Evolutionary conservation across 805 yeast genomes (phyloP).

Genomic region (Candida golubevii): DNA sequence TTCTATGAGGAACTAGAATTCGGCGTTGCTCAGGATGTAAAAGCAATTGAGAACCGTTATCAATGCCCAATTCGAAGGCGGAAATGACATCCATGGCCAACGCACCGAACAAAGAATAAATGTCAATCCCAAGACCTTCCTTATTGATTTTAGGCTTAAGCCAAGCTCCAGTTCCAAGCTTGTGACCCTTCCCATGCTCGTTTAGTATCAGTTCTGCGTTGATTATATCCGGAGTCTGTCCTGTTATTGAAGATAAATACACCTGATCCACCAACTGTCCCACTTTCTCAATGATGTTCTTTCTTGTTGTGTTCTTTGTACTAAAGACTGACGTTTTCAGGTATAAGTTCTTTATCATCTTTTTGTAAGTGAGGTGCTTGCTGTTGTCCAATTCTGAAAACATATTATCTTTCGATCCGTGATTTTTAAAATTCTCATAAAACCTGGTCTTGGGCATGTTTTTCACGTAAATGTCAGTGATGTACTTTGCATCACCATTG

Average conservation of each 20-base stretch:
- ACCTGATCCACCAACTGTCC: conserved; percentile 26
- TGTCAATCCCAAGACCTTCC: conserved; percentile 45
- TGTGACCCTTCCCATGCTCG: conserved; percentile 33
- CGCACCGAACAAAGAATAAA: conserved; percentile 57
- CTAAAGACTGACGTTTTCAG: conserved; percentile 33
- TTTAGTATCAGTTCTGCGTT: conserved; percentile 31
- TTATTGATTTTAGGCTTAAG: conserved; percentile 19
- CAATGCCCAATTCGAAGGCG: conserved; percentile 53
- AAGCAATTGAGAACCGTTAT: conserved; percentile 44
- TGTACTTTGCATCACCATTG: conserved; percentile 43
- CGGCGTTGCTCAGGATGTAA: conserved; percentile 35
- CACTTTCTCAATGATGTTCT: conserved; percentile 24
- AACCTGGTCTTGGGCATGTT: conserved; percentile 55
- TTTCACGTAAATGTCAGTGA: conserved; percentile 53
- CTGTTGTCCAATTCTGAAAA: conserved; percentile 51
- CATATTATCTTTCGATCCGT: conserved; percentile 49
- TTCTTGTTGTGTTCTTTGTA: conserved; percentile 26
- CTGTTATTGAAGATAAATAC: conserved; percentile 26
- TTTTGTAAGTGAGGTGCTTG: conserved; percentile 26
- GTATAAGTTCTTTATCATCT: conserved; percentile 29
- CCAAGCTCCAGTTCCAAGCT: conserved; percentile 25
- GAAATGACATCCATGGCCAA: conserved; percentile 70
- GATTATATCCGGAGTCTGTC: conserved; percentile 28
- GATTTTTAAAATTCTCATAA: conserved; percentile 58
- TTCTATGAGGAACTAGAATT: conserved; percentile 40